Evolutionary conservation across 257 asterid genomes (phyloP).

Genomic region (Anisodus acutangulus): DNA sequence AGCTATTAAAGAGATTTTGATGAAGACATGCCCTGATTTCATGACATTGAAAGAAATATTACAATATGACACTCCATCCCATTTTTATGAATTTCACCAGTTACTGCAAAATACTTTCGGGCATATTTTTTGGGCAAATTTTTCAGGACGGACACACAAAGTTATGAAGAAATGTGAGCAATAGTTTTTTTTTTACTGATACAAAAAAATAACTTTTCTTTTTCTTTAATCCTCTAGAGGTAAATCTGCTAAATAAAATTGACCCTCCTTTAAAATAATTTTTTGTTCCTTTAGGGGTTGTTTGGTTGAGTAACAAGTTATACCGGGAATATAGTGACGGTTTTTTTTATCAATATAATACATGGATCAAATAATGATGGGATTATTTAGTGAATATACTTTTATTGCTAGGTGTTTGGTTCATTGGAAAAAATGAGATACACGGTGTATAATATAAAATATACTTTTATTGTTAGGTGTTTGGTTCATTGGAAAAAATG

Average conservation of each 20-base stretch:
- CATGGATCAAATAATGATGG: not conserved
- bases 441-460: not conserved
- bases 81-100: not conserved
- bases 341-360: not conserved
- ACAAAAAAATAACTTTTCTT: not conserved
- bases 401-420: not conserved
- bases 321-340: not conserved
- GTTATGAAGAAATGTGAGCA: conserved; percentile 2
- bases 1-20: not conserved
- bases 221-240: not conserved
- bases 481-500: no score
- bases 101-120: not conserved
- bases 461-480: not conserved
- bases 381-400: not conserved
- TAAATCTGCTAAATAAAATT: conserved; percentile 7
- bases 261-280: not conserved
- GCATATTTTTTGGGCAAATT: conserved; percentile 13
- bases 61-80: not conserved
- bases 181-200: not conserved
- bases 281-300: conserved; percentile 13
- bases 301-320: not conserved
- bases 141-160: not conserved
- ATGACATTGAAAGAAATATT: not conserved
- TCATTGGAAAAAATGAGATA: no score
- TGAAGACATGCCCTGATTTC: not conserved